Evolutionary conservation across 164 flowering plant genomes (phyloP).

Genomic region (Vitis amurensis): DNA sequence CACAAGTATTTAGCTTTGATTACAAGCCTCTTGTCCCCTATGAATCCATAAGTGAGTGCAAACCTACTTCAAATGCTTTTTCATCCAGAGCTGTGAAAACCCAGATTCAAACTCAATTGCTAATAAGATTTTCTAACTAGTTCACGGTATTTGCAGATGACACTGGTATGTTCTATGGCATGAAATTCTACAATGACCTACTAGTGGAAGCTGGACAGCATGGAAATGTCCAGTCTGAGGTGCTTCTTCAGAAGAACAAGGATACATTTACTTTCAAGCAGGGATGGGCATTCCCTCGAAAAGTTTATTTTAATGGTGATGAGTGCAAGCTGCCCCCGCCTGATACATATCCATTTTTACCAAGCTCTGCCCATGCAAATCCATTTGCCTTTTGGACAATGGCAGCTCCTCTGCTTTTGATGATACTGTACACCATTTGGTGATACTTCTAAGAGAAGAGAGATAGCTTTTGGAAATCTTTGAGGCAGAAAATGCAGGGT

Average conservation of each 20-base stretch:
- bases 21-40: constrained; percentile 80
- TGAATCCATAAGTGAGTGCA: constrained; percentile 63
- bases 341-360: constrained; percentile 69
- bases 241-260: constrained; percentile 63
- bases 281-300: constrained; percentile 87
- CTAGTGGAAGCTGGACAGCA: constrained; percentile 74
- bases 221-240: constrained; percentile 83
- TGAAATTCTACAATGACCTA: constrained; percentile 79
- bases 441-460: constrained; percentile 9
- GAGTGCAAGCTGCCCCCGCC: constrained; percentile 86
- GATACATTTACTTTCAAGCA: constrained; percentile 65
- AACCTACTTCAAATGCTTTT: not conserved
- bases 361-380: constrained; percentile 46
- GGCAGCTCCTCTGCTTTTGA: constrained; percentile 23
- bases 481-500: too few species aligned
- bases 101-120: too few species aligned
- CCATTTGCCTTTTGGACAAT: constrained; percentile 14
- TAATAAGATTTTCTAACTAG: not conserved
- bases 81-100: not conserved
- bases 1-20: constrained; percentile 81
- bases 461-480: too few species aligned
- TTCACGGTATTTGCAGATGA: constrained; percentile 58
- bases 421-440: constrained; percentile 17
- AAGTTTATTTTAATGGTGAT: constrained; percentile 83
- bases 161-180: constrained; percentile 85